These are phyloP conservation scores for Lasiodiplodia citricola DNA, from an alignment of 2,329 filamentous ascomycete genomes.

Conservation along the genomic window DNA sequence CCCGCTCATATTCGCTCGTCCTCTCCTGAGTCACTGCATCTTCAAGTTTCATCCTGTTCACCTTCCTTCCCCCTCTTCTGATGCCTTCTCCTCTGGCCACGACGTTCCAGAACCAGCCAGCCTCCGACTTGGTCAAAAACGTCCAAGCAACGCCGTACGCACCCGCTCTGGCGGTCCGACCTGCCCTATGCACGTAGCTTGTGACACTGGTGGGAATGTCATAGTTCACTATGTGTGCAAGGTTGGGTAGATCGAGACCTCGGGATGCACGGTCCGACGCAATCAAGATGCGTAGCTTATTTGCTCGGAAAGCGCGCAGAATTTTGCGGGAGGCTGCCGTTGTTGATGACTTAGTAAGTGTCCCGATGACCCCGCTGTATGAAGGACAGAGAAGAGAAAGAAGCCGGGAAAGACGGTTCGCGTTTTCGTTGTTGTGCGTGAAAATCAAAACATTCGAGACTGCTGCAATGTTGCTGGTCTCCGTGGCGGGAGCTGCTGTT, in stretches of 20 bases:
- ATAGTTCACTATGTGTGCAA: conserved; percentile 92
- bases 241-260: conserved; percentile 79
- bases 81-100: conserved; percentile 67
- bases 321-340: conserved; percentile 72
- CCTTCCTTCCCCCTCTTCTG: conserved; percentile 50
- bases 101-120: conserved; percentile 89
- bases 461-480: neutral
- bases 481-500: conserved; percentile 1
- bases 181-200: conserved; percentile 89
- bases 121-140: conserved; percentile 80
- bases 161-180: conserved; percentile 85
- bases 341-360: conserved; percentile 78
- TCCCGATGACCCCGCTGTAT: conserved; percentile 64
- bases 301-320: conserved; percentile 67
- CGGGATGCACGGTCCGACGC: conserved; percentile 93
- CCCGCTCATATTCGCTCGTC: conserved; percentile 54
- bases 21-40: conserved; percentile 47
- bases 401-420: conserved; percentile 83
- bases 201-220: conserved; percentile 82
- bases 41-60: conserved; percentile 52
- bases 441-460: conserved; percentile 72
- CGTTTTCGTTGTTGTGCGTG: conserved; percentile 86
- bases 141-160: conserved; percentile 82
- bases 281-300: conserved; percentile 74
- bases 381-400: conserved; percentile 69